Evolutionary conservation across 108 stramenopile species (phyloP).

Genomic region (Poteriospumella lacustris): DNA sequence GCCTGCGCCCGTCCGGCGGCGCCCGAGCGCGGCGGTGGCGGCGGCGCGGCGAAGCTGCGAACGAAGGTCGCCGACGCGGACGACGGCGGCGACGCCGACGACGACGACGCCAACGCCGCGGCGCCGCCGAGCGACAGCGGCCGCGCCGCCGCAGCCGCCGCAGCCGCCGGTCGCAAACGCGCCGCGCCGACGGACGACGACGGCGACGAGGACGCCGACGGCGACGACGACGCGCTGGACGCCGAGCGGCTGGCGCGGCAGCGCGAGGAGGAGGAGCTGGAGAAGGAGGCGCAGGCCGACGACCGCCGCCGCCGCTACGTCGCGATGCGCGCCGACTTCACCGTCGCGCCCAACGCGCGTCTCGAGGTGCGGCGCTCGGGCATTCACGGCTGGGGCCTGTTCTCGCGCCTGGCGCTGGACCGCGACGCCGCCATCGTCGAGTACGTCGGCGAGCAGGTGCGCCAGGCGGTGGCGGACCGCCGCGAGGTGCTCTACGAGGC

Average conservation of each 20-base stretch:
- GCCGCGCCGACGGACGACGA: neutral
- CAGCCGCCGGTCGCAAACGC: no score
- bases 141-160: no score
- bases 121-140: no score
- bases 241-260: neutral
- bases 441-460: conserved; percentile 82
- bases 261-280: neutral
- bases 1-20: no score
- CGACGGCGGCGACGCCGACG: no score
- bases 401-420: conserved; percentile 63
- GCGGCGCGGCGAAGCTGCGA: no score
- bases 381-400: conserved; percentile 87
- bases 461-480: conserved; percentile 66
- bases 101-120: no score
- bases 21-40: no score
- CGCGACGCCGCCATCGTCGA: conserved; percentile 79
- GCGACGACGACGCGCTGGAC: neutral
- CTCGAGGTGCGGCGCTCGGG: conserved; percentile 61
- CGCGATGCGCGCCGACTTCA: neutral
- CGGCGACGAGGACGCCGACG: neutral
- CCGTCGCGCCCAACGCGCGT: conserved; percentile 25
- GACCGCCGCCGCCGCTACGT: neutral
- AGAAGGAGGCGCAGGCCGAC: neutral
- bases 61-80: no score
- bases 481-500: conserved; percentile 72